These are phyloP conservation scores for Fusarium sp. DNA, from an alignment of 2,329 filamentous ascomycete genomes.

Conservation along the genomic window DNA sequence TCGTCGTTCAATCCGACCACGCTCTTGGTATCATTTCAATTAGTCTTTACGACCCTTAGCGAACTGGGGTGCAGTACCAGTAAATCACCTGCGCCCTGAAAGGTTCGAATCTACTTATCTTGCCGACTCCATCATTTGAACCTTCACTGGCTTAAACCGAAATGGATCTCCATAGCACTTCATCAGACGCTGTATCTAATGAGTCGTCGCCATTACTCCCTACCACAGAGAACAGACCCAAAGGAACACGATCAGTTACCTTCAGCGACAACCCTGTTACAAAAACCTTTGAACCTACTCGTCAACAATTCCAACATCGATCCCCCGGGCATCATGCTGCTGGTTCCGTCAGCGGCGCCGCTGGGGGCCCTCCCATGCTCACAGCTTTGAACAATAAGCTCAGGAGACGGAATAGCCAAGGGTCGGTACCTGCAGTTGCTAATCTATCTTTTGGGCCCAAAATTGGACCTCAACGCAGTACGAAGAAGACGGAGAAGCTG, in stretches of 20 bases:
- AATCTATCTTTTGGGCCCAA: slow-evolving; percentile 62
- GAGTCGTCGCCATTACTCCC: slow-evolving; percentile 50
- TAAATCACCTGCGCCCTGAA: slow-evolving; percentile 8
- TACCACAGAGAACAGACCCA: slow-evolving; percentile 49
- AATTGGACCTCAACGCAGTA: slow-evolving; percentile 92
- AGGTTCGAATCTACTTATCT: slow-evolving; percentile 6
- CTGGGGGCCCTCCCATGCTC: slow-evolving; percentile 66
- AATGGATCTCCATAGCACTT: slow-evolving; percentile 41
- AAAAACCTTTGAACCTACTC: slow-evolving; percentile 65
- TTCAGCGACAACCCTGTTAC: slow-evolving; percentile 76
- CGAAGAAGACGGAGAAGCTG: slow-evolving; percentile 94
- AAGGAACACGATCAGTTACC: slow-evolving; percentile 71
- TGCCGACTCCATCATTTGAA: slow-evolving; percentile 5
- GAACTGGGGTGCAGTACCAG: slow-evolving; percentile 5
- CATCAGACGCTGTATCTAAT: slow-evolving; percentile 28
- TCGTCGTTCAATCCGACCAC: slow-evolving; percentile 11
- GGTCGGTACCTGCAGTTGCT: slow-evolving; percentile 53
- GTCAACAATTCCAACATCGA: slow-evolving; percentile 34
- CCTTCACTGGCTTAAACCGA: slow-evolving; percentile 14
- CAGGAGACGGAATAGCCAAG: slow-evolving; percentile 84
- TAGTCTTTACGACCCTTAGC: neutral
- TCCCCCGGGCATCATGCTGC: slow-evolving; percentile 44
- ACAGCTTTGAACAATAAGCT: slow-evolving; percentile 87
- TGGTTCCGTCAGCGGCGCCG: slow-evolving; percentile 44
- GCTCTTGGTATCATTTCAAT: neutral